Conservation (phyloP, 768 basidiomycete genomes). For the Russula dissimulans region DNA sequence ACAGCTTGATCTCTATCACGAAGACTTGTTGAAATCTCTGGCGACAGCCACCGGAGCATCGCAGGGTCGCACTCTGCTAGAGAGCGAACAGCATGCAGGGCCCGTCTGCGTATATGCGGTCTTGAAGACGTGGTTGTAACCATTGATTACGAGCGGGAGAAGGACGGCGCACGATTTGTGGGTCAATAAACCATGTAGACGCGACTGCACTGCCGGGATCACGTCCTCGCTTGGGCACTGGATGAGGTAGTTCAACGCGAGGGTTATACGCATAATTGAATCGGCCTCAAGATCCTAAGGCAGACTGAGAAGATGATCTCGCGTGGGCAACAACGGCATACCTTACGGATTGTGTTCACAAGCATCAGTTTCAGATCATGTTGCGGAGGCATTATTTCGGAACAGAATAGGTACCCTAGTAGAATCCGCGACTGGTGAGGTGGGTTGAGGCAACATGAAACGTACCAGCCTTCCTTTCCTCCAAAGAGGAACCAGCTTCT, state of each 20-base stretch:
- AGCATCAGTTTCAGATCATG: constrained; percentile 77
- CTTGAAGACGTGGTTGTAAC: neutral
- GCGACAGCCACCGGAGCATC: constrained; percentile 5
- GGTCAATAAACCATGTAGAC: constrained; percentile 54
- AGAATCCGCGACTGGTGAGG: neutral
- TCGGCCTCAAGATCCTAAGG: constrained; percentile 65
- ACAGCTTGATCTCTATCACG: constrained; percentile 15
- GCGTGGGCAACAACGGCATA: constrained; percentile 21
- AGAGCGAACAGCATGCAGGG: constrained; percentile 11
- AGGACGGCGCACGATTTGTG: constrained; percentile 66
- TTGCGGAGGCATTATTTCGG: constrained; percentile 54
- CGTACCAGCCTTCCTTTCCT: constrained; percentile 61
- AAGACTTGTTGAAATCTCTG: constrained; percentile 13
- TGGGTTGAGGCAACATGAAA: neutral
- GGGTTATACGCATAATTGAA: constrained; percentile 46
- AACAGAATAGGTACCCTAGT: constrained; percentile 71
- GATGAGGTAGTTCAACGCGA: constrained; percentile 65
- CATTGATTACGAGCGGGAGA: neutral
- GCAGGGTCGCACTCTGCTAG: constrained; percentile 10
- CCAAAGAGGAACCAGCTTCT: constrained; percentile 50
- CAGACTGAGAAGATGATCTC: neutral
- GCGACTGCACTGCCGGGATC: constrained; percentile 65
- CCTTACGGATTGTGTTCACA: constrained; percentile 81
- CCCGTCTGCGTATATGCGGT: constrained; percentile 4
- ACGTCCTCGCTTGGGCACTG: constrained; percentile 53